Evolutionary conservation across 768 basidiomycete genomes (phyloP), one percentile per base, ranked within the genome.

Genomic region (Pleurotus sapidus): DNA sequence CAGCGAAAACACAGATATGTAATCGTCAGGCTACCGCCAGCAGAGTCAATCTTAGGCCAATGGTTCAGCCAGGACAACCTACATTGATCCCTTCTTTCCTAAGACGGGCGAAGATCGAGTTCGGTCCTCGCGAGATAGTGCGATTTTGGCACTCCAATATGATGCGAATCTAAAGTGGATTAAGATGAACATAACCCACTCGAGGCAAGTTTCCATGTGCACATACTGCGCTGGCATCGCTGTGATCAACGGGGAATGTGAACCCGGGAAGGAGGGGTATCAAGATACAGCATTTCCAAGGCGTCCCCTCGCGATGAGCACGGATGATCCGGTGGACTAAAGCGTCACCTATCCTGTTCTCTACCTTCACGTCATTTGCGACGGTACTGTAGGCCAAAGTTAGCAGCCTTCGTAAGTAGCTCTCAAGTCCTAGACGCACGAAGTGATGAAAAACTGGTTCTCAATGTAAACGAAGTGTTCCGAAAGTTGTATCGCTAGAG

Each of bases 391-490:
- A 48, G 18, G 59, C 20, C 34, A 42, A 20, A 15, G 34, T 55
- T 51, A 38, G 34, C 30, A 15, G 25, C 40, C 43, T 49, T 39
- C n/a, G n/a, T n/a, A 38, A 38, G 43, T 11, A 40, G 37, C 5
- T 23, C 40, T n/a, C 18, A 54, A 24, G 14, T 39, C 18, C n/a
- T 24, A 15, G n/a, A 49, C 89, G 68, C 70, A 93, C 91, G 90
- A 92, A 1, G 90, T 87, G 61, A 94, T 91, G 70, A 94, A 93
- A 66, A 93, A 94, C 67, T 94, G 92, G 63, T 95, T 94, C 68
- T 98, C 96, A 61, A 99, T 97, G 74, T 99, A 99, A 34, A 99
- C 91, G 67, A 98, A 99, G 67, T 97, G 94, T 63, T 98, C 94
- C 23, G 94, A 95, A 65, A 91, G 76, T 66, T 95, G 88, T 55